phyloP scores from a whole-genome alignment of 1,284 basidiomycete species.

The Meripilus lineatus region DNA sequence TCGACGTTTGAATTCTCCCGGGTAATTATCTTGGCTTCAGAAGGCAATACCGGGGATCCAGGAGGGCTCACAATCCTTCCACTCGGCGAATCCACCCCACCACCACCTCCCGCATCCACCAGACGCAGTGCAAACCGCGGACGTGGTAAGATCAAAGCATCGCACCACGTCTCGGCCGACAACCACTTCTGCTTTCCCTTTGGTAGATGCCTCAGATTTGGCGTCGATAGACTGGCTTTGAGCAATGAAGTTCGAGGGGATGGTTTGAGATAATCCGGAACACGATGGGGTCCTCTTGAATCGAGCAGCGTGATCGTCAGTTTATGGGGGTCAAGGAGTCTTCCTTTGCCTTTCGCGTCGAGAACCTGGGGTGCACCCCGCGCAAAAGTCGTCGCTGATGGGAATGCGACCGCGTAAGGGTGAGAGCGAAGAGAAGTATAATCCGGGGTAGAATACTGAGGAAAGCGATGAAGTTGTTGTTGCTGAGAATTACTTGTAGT shows the following conservation, averaged over 20 bases:
- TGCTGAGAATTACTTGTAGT: no score
- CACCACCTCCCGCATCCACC: constrained; percentile 17
- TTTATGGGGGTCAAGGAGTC: constrained; percentile 13
- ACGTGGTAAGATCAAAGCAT: constrained; percentile 68
- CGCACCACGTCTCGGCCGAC: constrained; percentile 74
- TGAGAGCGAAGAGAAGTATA: constrained; percentile 30
- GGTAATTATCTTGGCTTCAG: constrained; percentile 9
- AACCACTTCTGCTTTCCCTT: constrained; percentile 59
- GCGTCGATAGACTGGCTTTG: constrained; percentile 55
- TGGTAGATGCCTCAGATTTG: constrained; percentile 44
- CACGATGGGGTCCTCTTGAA: constrained; percentile 14
- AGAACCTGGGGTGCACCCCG: constrained; percentile 21
- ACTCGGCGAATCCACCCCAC: constrained; percentile 9
- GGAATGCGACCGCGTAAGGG: constrained; percentile 47
- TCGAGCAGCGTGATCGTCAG: constrained; percentile 18
- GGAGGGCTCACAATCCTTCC: constrained; percentile 46
- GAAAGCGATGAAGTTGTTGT: no score
- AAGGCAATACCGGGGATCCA: constrained; percentile 3
- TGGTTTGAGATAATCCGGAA: constrained; percentile 20
- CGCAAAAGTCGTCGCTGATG: constrained; percentile 21
- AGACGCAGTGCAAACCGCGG: constrained; percentile 54
- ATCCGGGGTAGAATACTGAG: no score
- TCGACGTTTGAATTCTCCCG: no score
- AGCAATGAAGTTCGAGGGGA: constrained; percentile 26
- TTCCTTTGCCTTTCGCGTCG: constrained; percentile 19